Evolutionary conservation across 805 yeast species (phyloP), one percentile per base, ranked within the genome.

Genomic region (Kodamaea restingae): DNA sequence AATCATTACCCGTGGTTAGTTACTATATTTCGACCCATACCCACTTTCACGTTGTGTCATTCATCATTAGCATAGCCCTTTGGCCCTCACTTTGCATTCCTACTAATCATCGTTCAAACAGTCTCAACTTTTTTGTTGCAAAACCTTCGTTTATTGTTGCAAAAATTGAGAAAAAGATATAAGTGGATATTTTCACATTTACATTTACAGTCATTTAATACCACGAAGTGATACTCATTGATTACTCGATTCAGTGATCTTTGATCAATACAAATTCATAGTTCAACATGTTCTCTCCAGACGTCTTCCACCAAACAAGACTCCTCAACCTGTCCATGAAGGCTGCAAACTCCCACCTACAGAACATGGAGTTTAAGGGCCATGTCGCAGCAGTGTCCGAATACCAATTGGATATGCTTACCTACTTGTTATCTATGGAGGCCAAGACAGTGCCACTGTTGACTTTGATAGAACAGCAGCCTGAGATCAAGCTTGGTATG

Each of bases 301-400:
- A 61, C 47, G 44, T 51, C 17, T 62, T 58, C 46, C 62, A 59
- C 40, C 61, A 56, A 32, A 54, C 62, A 18, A 51, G 72, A 32
- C 46, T 61, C 35, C 44, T 56, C 37, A 57, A 63, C 39, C 52
- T 61, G 21, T 51, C 58, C 20, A 35, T 63, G 38, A 66, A 61
- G 44, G 68, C 78, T 4, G 47, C 68, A 18, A 60, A 70, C 47
- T 58, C 69, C 30, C 56, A 56, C 18, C 52, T 77, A 32, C 67
- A 67, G 36, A 50, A 64, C 36, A 73, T 73, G 65, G 81, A 76
- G 50, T 67, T 65, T 42, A 58, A 63, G 38, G 64, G 52, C 50
- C 12, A 55, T 70, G 10, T 58, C 73, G 36, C 29, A 2, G 34
- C 27, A 3, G 39, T 30, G 9, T 55, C 61, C 32, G 76, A 73